These are phyloP conservation scores for Neofusicoccum umdonicola DNA, from an alignment of 2,329 filamentous ascomycete species.

Conservation along the genomic window DNA sequence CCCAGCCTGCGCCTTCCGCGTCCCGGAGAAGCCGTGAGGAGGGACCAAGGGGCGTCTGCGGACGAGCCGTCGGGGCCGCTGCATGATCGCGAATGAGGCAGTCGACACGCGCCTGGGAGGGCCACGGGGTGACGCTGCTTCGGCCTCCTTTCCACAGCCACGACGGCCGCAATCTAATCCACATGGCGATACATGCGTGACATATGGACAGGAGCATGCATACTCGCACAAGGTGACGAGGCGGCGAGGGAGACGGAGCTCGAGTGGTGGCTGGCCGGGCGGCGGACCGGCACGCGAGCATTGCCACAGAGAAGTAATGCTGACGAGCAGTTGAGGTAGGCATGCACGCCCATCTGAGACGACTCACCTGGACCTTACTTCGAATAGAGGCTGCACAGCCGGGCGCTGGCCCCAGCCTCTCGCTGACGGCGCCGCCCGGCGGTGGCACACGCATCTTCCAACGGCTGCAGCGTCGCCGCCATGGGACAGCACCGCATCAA, in stretches of 20 bases:
- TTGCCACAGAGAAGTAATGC: not conserved
- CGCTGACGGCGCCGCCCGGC: not conserved
- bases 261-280: not conserved
- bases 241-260: not conserved
- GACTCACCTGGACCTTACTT: not conserved
- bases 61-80: not conserved
- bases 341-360: not conserved
- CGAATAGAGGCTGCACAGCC: not conserved
- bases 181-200: conserved; percentile 11
- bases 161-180: not conserved
- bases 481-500: conserved; percentile 2
- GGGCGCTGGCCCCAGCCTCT: conserved; percentile 1
- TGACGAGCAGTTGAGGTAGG: not conserved
- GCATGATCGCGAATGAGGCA: not conserved
- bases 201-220: not conserved
- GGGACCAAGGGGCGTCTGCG: not conserved
- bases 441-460: conserved; percentile 1
- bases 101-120: not conserved
- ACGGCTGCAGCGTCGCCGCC: not conserved
- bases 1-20: not conserved
- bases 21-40: not conserved
- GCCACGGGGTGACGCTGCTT: not conserved
- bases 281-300: conserved; percentile 9
- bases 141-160: not conserved
- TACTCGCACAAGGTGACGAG: not conserved